phyloP scores from a whole-genome alignment of 1,139 yeast genomes.

The Geotrichum reessii region DNA sequence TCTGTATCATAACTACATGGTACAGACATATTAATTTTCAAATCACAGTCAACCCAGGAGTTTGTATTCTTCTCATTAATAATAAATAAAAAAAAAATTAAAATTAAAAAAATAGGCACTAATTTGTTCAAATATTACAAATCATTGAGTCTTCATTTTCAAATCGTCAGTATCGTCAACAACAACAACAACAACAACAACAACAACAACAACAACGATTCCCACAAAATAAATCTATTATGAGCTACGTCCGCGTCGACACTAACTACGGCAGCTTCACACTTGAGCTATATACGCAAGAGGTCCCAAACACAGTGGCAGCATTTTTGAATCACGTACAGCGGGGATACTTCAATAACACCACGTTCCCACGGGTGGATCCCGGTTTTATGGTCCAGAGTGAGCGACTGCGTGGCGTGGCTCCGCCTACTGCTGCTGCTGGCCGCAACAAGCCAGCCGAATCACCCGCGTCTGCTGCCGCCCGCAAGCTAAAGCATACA shows the following conservation, averaged over 20 bases:
- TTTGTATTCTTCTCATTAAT: too few species aligned
- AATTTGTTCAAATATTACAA: too few species aligned
- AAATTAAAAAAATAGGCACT: too few species aligned
- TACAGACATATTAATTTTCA: neutral
- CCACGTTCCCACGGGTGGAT: conserved; percentile 40
- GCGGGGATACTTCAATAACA: conserved; percentile 32
- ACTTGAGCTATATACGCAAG: conserved; percentile 31
- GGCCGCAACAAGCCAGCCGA: neutral
- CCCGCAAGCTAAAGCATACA: conserved; percentile 40
- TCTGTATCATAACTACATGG: neutral
- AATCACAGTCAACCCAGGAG: neutral
- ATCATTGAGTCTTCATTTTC: too few species aligned
- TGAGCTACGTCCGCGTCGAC: conserved; percentile 20
- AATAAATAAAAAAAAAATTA: too few species aligned
- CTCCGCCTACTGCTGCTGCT: neutral
- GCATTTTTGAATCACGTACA: conserved; percentile 29
- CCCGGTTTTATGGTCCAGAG: conserved; percentile 41
- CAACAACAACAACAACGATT: neutral
- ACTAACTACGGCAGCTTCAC: conserved; percentile 28
- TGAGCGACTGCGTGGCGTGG: conserved; percentile 22
- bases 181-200: neutral
- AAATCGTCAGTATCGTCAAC: too few species aligned
- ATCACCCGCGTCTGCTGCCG: neutral
- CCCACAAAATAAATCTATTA: too few species aligned
- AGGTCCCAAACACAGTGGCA: conserved; percentile 33